A percentile compares a stretch with the other conserved stretches of the same genome.
These are phyloP conservation scores for Colletotrichum tanaceti DNA, from an alignment of 2,329 filamentous ascomycete species.

Conservation along the genomic window DNA sequence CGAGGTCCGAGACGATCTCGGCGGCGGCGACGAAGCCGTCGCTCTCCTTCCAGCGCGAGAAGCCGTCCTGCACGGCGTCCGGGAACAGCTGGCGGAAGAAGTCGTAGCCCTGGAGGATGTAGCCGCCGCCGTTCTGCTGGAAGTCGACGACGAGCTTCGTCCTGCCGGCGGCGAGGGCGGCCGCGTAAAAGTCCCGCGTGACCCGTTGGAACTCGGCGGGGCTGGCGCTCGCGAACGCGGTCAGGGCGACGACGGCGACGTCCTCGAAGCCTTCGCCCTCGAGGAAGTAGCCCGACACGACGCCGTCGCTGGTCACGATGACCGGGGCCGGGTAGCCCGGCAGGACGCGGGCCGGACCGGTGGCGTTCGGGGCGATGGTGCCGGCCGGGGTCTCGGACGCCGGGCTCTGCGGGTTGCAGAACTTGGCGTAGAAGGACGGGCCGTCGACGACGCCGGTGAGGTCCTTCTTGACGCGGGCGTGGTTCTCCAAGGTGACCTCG, in stretches of 20 bases:
- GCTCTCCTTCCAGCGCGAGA: slow-evolving; percentile 54
- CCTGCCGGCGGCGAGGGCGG: slow-evolving; percentile 59
- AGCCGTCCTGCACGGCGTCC: slow-evolving; percentile 53
- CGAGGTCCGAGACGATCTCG: slow-evolving; percentile 56
- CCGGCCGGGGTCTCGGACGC: slow-evolving; percentile 8
- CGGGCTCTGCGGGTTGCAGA: slow-evolving; percentile 45
- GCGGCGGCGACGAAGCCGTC: slow-evolving; percentile 58
- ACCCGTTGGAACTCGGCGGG: slow-evolving; percentile 51
- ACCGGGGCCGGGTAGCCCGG: slow-evolving; percentile 47
- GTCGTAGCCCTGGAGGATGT: slow-evolving; percentile 67
- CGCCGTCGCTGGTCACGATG: slow-evolving; percentile 43
- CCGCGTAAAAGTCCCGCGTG: slow-evolving; percentile 49
- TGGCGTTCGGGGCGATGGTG: slow-evolving; percentile 12
- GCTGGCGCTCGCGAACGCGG: slow-evolving; percentile 45
- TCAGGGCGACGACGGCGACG: slow-evolving; percentile 48
- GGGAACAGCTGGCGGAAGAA: slow-evolving; percentile 67
- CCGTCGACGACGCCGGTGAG: slow-evolving; percentile 49
- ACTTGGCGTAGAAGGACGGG: slow-evolving; percentile 49
- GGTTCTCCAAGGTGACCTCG: slow-evolving; percentile 46
- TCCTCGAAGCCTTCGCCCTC: slow-evolving; percentile 50
- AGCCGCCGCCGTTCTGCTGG: slow-evolving; percentile 68
- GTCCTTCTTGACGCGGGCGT: slow-evolving; percentile 46
- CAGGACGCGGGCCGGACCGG: background rate
- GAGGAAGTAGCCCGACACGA: slow-evolving; percentile 51
- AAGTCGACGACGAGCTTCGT: slow-evolving; percentile 71